Evolutionary conservation across 805 yeast species (phyloP).

Genomic region (Phaffomyces opuntiae): DNA sequence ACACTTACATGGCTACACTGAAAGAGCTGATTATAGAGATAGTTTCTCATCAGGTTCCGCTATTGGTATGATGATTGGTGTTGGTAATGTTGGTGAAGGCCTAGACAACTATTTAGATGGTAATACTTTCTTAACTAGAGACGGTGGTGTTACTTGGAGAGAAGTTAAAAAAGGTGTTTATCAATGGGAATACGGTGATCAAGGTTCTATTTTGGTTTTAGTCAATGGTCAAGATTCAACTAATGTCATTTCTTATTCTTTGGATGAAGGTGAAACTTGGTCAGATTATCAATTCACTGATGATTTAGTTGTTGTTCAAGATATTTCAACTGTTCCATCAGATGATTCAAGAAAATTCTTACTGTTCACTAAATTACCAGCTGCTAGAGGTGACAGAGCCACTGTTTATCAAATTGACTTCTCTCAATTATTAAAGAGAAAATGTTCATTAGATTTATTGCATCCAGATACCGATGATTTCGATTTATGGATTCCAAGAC

Average conservation of each 20-base stretch:
- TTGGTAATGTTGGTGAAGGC: conserved; percentile 81
- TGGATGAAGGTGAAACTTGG: conserved; percentile 83
- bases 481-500: conserved; percentile 55
- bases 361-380: conserved; percentile 46
- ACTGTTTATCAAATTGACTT: conserved; percentile 52
- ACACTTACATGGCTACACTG: conserved; percentile 87
- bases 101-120: conserved; percentile 45
- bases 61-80: conserved; percentile 79
- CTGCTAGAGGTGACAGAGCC: conserved; percentile 39
- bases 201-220: conserved; percentile 78
- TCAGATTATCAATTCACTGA: conserved; percentile 53
- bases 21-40: conserved; percentile 75
- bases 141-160: conserved; percentile 87
- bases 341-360: conserved; percentile 82
- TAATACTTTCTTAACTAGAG: conserved; percentile 73
- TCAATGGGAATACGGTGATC: conserved; percentile 96
- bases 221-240: conserved; percentile 56
- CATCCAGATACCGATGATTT: conserved; percentile 47
- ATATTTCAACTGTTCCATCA: conserved; percentile 83
- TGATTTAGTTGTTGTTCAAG: conserved; percentile 48
- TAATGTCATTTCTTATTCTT: conserved; percentile 52
- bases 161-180: conserved; percentile 67
- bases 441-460: conserved; percentile 45
- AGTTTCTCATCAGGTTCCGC: conserved; percentile 87
- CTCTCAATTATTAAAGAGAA: conserved; percentile 39